These are phyloP conservation scores for Lactarius sanguifluus DNA, from an alignment of 768 basidiomycete species.

Conservation along the genomic window DNA sequence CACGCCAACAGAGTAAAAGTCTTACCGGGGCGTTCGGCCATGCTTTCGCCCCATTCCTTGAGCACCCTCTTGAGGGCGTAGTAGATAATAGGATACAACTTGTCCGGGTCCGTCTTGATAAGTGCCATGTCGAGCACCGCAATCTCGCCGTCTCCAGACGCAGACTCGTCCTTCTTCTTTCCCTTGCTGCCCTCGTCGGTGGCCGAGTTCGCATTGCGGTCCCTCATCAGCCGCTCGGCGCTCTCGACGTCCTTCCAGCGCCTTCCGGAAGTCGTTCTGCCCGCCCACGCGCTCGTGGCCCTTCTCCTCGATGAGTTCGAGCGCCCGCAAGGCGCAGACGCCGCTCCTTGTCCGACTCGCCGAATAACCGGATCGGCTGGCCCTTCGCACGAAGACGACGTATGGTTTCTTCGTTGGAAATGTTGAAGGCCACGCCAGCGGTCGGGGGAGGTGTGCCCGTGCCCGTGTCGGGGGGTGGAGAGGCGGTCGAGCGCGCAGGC, in stretches of 20 bases:
- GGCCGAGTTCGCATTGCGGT: constrained; percentile 43
- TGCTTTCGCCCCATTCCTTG: constrained; percentile 95
- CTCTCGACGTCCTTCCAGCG: constrained; percentile 86
- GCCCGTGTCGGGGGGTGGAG: constrained; percentile 44
- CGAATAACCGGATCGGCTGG: constrained; percentile 93
- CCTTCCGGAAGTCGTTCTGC: constrained; percentile 94
- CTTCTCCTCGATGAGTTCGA: constrained; percentile 94
- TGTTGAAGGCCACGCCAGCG: constrained; percentile 59
- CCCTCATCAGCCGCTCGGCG: constrained; percentile 63
- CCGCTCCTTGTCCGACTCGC: constrained; percentile 92
- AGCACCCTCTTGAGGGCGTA: constrained; percentile 89
- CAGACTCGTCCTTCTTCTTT: constrained; percentile 58
- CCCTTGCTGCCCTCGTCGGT: constrained; percentile 50
- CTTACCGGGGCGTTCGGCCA: constrained; percentile 90
- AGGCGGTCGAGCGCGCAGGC: constrained; percentile 30
- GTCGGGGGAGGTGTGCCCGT: constrained; percentile 37
- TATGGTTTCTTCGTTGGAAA: constrained; percentile 90
- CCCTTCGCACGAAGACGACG: constrained; percentile 87
- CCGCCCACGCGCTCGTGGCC: constrained; percentile 76
- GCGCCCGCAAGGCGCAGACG: constrained; percentile 86
- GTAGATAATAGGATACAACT: constrained; percentile 95
- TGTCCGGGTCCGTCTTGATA: constrained; percentile 90
- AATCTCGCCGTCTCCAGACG: constrained; percentile 42
- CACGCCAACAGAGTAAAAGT: constrained; percentile 8
- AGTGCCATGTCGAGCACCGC: constrained; percentile 69